Evolutionary conservation across 345 rosid genomes (phyloP).

Genomic region (Aethionema arabicum): DNA sequence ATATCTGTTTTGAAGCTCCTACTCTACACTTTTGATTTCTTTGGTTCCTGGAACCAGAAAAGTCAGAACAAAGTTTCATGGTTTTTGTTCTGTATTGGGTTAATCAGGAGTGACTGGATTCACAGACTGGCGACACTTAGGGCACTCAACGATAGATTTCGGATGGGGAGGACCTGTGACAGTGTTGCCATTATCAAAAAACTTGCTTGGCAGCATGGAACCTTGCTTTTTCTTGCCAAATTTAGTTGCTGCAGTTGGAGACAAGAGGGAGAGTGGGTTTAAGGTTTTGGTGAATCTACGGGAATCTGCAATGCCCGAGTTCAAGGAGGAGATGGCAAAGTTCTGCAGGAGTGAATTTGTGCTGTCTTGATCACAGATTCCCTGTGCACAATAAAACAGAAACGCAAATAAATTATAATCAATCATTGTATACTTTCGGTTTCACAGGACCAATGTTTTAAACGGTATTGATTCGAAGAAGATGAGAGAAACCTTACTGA

Average conservation of each 20-base stretch:
- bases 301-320: slow-evolving; percentile 47
- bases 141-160: slow-evolving; percentile 77
- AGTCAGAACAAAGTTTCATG: not conserved
- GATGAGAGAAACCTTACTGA: slow-evolving; percentile 10
- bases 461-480: slow-evolving; percentile 8
- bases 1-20: not conserved
- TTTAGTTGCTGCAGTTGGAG: slow-evolving; percentile 40
- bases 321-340: slow-evolving; percentile 63
- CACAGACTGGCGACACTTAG: slow-evolving; percentile 91
- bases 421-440: slow-evolving; percentile 23
- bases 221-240: slow-evolving; percentile 89
- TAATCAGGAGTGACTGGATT: slow-evolving; percentile 65
- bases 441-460: slow-evolving; percentile 28
- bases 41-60: not conserved
- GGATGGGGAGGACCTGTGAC: slow-evolving; percentile 87
- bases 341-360: slow-evolving; percentile 45
- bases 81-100: not conserved
- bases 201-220: slow-evolving; percentile 69
- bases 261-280: slow-evolving; percentile 52
- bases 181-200: slow-evolving; percentile 62
- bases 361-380: slow-evolving; percentile 17
- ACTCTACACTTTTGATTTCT: not conserved
- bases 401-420: slow-evolving; percentile 7
- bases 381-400: slow-evolving; percentile 7
- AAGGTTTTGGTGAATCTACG: slow-evolving; percentile 66